These are phyloP conservation scores for Cryptococcus hybrid DNA, from an alignment of 1,284 basidiomycete species.

Conservation along the genomic window DNA sequence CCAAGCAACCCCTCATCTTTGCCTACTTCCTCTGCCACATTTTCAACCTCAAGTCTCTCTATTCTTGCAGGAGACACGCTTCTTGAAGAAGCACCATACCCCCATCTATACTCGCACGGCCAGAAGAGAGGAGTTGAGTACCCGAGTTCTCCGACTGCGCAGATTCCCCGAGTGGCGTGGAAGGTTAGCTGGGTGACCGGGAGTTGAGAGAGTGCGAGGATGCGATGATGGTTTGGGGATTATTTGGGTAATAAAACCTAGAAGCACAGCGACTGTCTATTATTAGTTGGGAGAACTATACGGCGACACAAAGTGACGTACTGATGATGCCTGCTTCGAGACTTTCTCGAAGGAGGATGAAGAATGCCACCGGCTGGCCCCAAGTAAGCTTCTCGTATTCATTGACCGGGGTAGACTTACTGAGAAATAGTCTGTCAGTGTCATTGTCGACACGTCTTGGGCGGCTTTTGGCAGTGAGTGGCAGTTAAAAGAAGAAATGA, in stretches of 20 bases:
- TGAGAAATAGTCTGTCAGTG: conserved; percentile 17
- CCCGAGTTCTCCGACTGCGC: neutral
- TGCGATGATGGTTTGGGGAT: conserved; percentile 22
- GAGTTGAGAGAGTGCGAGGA: conserved; percentile 7
- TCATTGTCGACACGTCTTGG: conserved; percentile 3
- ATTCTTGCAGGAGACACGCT: neutral
- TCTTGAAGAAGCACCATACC: conserved; percentile 4
- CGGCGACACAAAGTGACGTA: conserved; percentile 13
- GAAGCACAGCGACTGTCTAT: conserved; percentile 62
- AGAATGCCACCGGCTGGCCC: conserved; percentile 56
- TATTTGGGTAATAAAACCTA: conserved; percentile 79
- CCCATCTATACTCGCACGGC: neutral
- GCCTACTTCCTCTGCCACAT: neutral
- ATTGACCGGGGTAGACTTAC: neutral
- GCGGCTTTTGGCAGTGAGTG: neutral
- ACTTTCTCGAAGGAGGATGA: conserved; percentile 86
- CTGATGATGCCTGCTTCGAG: conserved; percentile 86
- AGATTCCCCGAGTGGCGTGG: conserved; percentile 12
- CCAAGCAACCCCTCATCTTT: neutral
- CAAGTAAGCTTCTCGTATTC: neutral
- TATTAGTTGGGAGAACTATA: neutral
- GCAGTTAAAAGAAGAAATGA: neutral
- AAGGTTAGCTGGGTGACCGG: neutral
- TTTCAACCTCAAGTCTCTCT: neutral
- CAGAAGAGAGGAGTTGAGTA: conserved; percentile 12